A percentile compares a stretch with the other conserved stretches of the same genome.
These are phyloP conservation scores for Pochonia chlamydosporia DNA, from an alignment of 2,329 filamentous ascomycete genomes.

Conservation along the genomic window DNA sequence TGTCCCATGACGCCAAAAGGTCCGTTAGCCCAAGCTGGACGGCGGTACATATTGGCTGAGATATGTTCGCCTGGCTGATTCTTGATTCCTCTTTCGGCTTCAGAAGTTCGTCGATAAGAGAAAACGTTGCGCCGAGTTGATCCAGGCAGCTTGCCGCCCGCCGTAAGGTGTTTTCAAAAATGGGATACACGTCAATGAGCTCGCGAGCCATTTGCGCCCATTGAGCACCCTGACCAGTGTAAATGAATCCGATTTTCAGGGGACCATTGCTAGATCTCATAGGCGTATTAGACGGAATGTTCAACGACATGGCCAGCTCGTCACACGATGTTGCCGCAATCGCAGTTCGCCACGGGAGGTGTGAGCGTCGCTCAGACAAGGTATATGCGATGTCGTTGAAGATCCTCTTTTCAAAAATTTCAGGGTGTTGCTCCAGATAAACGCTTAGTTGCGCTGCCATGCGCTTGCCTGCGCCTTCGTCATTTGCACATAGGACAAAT, in stretches of 20 bases:
- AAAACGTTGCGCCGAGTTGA: conserved; percentile 29
- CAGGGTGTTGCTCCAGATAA: conserved; percentile 35
- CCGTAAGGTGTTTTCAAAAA: conserved; percentile 27
- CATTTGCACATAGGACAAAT: conserved; percentile 37
- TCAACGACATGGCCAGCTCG: conserved; percentile 38
- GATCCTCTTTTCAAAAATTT: conserved; percentile 35
- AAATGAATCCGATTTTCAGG: conserved; percentile 25
- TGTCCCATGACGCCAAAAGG: conserved; percentile 36
- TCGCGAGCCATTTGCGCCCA: conserved; percentile 33
- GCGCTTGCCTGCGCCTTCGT: conserved; percentile 26
- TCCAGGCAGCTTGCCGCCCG: conserved; percentile 26
- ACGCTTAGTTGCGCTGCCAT: conserved; percentile 27
- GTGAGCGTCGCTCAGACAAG: conserved; percentile 36
- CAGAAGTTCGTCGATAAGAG: conserved; percentile 30
- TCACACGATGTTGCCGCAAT: conserved; percentile 37
- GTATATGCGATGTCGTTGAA: conserved; percentile 44
- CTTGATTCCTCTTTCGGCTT: conserved; percentile 26
- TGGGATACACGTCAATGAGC: conserved; percentile 26
- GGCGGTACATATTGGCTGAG: conserved; percentile 38
- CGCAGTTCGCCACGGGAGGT: conserved; percentile 37
- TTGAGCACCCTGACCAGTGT: conserved; percentile 36
- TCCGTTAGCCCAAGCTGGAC: conserved; percentile 41
- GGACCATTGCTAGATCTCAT: conserved; percentile 9
- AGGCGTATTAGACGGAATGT: conserved; percentile 20
- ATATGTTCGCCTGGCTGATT: conserved; percentile 33